Evolutionary conservation across 129 eudicot species (phyloP), one percentile per base, ranked within the genome.

Genomic region (Arctium lappa): DNA sequence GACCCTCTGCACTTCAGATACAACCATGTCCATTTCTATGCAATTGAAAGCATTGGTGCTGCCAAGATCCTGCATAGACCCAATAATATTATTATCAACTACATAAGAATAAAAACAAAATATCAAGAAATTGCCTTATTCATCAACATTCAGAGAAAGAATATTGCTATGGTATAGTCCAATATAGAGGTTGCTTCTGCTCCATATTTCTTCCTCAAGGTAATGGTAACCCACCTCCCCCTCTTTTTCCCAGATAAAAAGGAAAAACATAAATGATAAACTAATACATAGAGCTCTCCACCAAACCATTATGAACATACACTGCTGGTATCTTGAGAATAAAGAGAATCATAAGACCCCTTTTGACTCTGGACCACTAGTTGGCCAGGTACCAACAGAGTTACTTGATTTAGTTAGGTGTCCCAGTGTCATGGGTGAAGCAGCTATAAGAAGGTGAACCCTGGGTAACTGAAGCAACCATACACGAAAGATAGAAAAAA

Each of bases 1-100:
- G 56, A 88, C 87, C 82, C 72, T 87, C 66, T 90, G 87, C 74
- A 88, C 86, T 78, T 96, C 92, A 73, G 90, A 84, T 22, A 78
- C 77, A 69, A 96, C 91, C 91, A 78, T 88, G 60, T 87, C 89
- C 72, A 82, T 75, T 83, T 96, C 97, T 22, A 37, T 69, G 87
- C 99, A 93, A 78, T 75, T 83, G 56, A 91, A 96, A 77, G 97
- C 97, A 79, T 89, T 86, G 10, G 72, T 81, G 74, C 74, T 84
- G 62, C 98, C 97, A 86, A 75, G 76, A 81, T 87, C 94, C 99
- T 96, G 89, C 79, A 88, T 73, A 72, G 37, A 65, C 72, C 8
- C 85, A 30, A 34, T 65, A 66, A 74, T 56, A 36, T 70, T 76
- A 74, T 79, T 16, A 76, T 66, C n/a, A 32, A 44, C 36, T 33